Conservation (phyloP, 345 rosid genomes). For the Murraya koenigii region DNA sequence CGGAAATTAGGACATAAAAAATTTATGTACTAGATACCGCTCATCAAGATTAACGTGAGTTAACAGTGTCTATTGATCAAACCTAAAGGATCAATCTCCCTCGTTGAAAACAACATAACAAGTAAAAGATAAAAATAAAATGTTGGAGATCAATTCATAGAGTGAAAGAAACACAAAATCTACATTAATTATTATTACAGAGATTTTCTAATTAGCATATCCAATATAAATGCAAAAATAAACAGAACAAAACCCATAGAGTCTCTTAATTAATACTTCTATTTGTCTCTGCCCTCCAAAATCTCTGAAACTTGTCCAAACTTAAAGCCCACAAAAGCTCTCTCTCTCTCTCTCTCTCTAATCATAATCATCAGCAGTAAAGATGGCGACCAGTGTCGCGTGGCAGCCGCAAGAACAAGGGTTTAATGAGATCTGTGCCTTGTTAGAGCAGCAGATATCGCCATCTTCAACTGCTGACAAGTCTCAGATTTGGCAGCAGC, state of each 20-base stretch:
- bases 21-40: no score
- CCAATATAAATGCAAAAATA: no score
- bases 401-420: conserved; percentile 97
- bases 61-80: no score
- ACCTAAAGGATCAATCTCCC: no score
- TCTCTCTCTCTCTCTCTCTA: neutral
- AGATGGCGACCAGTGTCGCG: conserved; percentile 47
- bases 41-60: no score
- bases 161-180: no score
- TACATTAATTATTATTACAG: neutral
- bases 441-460: conserved; percentile 87
- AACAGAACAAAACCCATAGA: neutral
- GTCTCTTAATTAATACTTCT: neutral
- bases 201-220: neutral
- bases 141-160: no score
- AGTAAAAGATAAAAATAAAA: no score
- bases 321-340: neutral
- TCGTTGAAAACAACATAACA: no score
- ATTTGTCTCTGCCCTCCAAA: conserved; percentile 11
- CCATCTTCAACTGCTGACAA: conserved; percentile 78
- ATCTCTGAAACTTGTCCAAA: conserved; percentile 19
- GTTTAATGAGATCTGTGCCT: conserved; percentile 70
- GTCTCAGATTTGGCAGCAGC: conserved; percentile 94
- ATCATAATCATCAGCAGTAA: neutral
- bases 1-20: no score